Evolutionary conservation across 1,284 basidiomycete genomes (phyloP).

Genomic region (Cerioporus squamosus): DNA sequence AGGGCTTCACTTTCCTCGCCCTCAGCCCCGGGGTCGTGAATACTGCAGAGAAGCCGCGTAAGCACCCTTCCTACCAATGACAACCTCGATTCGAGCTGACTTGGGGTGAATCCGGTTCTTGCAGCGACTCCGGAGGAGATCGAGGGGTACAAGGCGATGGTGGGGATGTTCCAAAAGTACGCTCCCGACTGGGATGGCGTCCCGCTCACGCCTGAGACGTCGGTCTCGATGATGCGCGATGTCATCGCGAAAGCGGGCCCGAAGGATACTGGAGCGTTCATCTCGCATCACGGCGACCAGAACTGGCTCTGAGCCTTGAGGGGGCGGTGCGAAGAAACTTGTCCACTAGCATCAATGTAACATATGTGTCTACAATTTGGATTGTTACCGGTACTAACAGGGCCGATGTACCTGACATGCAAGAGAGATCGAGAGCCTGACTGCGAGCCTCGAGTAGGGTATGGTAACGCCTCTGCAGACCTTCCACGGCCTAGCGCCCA

Average conservation of each 20-base stretch:
- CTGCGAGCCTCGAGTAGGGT: no score
- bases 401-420: no score
- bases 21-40: slow-evolving; percentile 44
- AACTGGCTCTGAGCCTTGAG: neutral
- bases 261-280: slow-evolving; percentile 38
- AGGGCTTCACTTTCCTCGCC: slow-evolving; percentile 43
- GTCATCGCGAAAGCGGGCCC: slow-evolving; percentile 34
- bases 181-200: slow-evolving; percentile 35
- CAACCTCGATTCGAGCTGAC: no score
- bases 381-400: no score
- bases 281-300: slow-evolving; percentile 40
- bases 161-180: slow-evolving; percentile 22
- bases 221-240: slow-evolving; percentile 35
- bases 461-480: no score
- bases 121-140: slow-evolving; percentile 30
- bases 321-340: no score
- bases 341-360: no score
- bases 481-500: no score
- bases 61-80: neutral
- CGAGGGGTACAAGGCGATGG: slow-evolving; percentile 17
- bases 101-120: no score
- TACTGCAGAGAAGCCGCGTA: slow-evolving; percentile 26
- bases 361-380: no score
- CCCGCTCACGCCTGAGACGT: slow-evolving; percentile 36
- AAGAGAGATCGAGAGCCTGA: no score